Percentiles rank a stretch among this genome's conserved stretches.
phyloP scores from a whole-genome alignment of 2,329 filamentous ascomycete genomes.

The Aspergillus thermomutatus region DNA sequence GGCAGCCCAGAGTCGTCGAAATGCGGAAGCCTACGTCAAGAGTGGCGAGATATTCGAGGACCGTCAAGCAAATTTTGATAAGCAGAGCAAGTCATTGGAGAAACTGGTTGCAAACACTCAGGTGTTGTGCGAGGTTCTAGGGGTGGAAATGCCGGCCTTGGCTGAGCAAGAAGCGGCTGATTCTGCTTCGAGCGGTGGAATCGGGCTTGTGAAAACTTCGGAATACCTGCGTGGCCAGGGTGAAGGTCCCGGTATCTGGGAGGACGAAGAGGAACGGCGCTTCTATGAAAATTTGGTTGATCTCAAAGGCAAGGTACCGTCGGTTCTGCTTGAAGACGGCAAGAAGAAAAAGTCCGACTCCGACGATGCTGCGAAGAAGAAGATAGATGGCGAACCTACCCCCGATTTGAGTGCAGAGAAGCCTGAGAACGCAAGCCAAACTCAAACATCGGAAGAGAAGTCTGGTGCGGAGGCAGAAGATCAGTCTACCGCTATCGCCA shows the following conservation, averaged over 20 bases:
- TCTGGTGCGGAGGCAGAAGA: constrained; percentile 63
- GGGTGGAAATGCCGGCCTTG: constrained; percentile 88
- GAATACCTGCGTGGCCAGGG: constrained; percentile 88
- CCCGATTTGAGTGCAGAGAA: constrained; percentile 45
- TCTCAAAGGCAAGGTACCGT: constrained; percentile 90
- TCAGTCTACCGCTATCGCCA: constrained; percentile 88
- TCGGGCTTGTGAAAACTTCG: constrained; percentile 89
- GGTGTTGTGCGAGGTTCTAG: constrained; percentile 80
- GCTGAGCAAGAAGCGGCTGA: constrained; percentile 75
- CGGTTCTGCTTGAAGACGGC: constrained; percentile 85
- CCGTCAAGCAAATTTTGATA: constrained; percentile 92
- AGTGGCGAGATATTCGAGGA: constrained; percentile 98
- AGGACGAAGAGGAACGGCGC: constrained; percentile 94
- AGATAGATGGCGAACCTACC: constrained; percentile 50
- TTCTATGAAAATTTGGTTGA: constrained; percentile 98
- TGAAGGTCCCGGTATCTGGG: constrained; percentile 94
- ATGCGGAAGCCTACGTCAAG: constrained; percentile 97
- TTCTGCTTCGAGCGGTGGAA: constrained; percentile 66
- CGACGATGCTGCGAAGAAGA: constrained; percentile 81
- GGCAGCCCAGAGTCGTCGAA: constrained; percentile 80
- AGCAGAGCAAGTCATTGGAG: constrained; percentile 86
- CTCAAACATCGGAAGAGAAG: constrained; percentile 49
- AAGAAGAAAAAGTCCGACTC: constrained; percentile 87
- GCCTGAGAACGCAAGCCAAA: constrained; percentile 33
- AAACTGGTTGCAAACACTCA: constrained; percentile 88